phyloP scores from a whole-genome alignment of 805 yeast species.

The Myxozyma udenii region DNA sequence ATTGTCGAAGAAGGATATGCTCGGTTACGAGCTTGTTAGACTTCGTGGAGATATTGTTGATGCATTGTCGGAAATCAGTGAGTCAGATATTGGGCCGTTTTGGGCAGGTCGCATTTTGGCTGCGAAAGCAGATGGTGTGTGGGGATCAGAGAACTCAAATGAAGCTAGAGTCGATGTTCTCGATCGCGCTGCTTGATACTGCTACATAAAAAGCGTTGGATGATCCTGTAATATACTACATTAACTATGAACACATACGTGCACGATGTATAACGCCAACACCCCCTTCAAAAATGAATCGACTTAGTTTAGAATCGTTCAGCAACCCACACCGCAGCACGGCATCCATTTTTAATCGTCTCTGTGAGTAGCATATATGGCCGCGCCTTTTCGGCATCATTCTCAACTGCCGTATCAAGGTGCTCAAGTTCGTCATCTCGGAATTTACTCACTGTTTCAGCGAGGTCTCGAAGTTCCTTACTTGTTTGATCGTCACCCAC shows the following conservation, averaged over 20 bases:
- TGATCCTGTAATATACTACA: no score
- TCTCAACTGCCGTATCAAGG: constrained; percentile 84
- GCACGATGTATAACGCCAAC: no score
- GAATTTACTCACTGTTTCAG: constrained; percentile 63
- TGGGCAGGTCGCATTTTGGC: constrained; percentile 22
- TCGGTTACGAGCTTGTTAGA: constrained; percentile 18
- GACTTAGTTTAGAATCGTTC: constrained; percentile 60
- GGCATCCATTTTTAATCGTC: constrained; percentile 75
- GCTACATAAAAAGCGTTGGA: no score
- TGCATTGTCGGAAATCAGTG: constrained; percentile 12
- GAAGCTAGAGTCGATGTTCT: constrained; percentile 24
- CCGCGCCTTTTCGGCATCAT: constrained; percentile 89
- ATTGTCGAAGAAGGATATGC: constrained; percentile 14
- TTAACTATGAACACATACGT: no score
- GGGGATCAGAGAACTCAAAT: constrained; percentile 15
- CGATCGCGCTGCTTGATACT: constrained; percentile 18
- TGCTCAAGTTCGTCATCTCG: constrained; percentile 96
- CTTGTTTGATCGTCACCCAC: constrained; percentile 39
- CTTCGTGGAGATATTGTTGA: constrained; percentile 25
- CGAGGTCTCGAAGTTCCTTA: constrained; percentile 57
- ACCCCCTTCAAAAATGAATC: neutral
- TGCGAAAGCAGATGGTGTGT: constrained; percentile 16
- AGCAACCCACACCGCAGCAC: constrained; percentile 87
- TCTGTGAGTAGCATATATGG: constrained; percentile 90
- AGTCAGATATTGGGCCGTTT: constrained; percentile 23